Conservation (phyloP, 2,329 filamentous ascomycete genomes). For the Metarhizium anisopliae region DNA sequence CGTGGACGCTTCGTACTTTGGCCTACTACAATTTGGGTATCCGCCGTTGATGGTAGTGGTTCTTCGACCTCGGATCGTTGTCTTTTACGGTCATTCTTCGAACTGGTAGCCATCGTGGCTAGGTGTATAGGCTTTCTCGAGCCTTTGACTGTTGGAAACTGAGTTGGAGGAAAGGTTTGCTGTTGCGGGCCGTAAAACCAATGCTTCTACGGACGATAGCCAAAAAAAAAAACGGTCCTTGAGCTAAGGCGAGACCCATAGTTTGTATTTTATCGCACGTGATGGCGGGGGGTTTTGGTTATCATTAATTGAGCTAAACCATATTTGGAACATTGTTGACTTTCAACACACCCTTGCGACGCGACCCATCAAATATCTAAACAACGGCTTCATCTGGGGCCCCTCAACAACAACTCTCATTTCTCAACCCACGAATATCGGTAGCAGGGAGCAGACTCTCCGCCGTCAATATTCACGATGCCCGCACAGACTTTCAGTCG, state of each 20-base stretch:
- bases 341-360: constrained; percentile 12
- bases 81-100: constrained; percentile 25
- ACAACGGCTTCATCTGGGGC: constrained; percentile 10
- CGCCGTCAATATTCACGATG: constrained; percentile 26
- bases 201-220: neutral
- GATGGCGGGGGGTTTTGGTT: constrained; percentile 14
- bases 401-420: neutral
- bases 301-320: constrained; percentile 15
- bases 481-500: constrained; percentile 39
- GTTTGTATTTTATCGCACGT: constrained; percentile 24
- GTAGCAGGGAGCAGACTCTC: neutral
- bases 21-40: constrained; percentile 21
- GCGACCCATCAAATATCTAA: constrained; percentile 14
- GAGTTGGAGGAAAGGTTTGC: neutral
- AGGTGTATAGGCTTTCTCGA: neutral
- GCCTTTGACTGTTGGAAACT: neutral
- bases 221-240: constrained; percentile 1
- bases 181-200: neutral
- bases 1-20: constrained; percentile 44
- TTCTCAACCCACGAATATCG: neutral
- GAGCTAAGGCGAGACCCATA: neutral
- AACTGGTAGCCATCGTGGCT: constrained; percentile 18
- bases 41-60: constrained; percentile 19
- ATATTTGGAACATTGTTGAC: constrained; percentile 24
- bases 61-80: constrained; percentile 24